Conservation (phyloP, 768 basidiomycete genomes). For the Myochromella boudieri region DNA sequence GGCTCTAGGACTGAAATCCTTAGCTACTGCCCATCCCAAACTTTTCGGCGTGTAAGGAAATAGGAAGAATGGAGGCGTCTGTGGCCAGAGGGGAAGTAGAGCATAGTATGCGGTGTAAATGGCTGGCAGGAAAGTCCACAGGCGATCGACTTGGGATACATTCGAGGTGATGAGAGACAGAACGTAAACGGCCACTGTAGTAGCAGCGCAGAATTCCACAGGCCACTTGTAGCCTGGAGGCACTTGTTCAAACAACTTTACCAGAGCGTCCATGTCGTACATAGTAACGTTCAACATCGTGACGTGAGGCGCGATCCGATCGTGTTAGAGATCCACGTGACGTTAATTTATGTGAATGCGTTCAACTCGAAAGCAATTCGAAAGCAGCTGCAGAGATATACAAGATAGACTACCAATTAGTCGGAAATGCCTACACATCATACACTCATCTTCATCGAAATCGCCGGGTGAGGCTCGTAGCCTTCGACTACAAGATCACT, state of each 20-base stretch:
- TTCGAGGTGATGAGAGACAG: constrained; percentile 71
- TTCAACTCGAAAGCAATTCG: too few species aligned
- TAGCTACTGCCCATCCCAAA: constrained; percentile 36
- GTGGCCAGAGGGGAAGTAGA: constrained; percentile 62
- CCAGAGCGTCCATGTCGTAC: constrained; percentile 9
- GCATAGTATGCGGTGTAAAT: constrained; percentile 85
- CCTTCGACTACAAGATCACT: constrained; percentile 87
- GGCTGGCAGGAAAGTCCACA: constrained; percentile 79
- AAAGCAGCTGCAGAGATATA: background rate
- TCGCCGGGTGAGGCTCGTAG: constrained; percentile 75
- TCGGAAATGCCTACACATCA: background rate
- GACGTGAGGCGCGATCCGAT: background rate
- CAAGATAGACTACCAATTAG: background rate
- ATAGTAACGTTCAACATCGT: too few species aligned
- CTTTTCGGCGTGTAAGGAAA: constrained; percentile 57
- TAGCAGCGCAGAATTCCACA: constrained; percentile 53
- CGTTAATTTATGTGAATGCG: too few species aligned
- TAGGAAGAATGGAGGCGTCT: constrained; percentile 38
- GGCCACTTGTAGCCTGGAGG: constrained; percentile 58
- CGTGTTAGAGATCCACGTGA: too few species aligned
- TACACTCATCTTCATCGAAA: constrained; percentile 9
- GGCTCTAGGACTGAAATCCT: constrained; percentile 68
- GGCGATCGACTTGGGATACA: constrained; percentile 84
- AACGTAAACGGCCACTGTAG: constrained; percentile 51
- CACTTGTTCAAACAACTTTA: constrained; percentile 18